Evolutionary conservation across 495 filamentous ascomycete genomes (phyloP).

Genomic region (Clavariopsis aquatica): DNA sequence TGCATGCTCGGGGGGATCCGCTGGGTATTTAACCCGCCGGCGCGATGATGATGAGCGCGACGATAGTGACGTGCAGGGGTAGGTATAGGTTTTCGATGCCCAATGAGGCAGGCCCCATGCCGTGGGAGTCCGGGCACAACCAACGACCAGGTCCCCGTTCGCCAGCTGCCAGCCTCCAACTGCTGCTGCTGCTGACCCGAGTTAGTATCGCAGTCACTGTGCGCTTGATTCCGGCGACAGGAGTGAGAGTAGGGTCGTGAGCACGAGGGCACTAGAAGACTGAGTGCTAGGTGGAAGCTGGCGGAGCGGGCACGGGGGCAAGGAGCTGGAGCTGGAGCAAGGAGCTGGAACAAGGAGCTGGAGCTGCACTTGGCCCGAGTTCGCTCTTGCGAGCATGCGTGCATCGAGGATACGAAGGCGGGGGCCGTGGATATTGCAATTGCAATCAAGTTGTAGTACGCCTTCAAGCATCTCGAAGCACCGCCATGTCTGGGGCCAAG

Average conservation of each 20-base stretch:
- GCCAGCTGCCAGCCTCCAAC: too few species aligned
- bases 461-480: background rate
- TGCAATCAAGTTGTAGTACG: background rate
- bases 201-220: too few species aligned
- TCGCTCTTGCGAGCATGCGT: too few species aligned
- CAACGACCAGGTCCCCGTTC: slow-evolving; percentile 11
- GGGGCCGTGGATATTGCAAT: background rate
- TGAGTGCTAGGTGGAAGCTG: too few species aligned
- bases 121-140: background rate
- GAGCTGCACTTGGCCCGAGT: too few species aligned
- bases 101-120: slow-evolving; percentile 18
- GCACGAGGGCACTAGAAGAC: too few species aligned
- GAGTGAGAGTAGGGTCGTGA: too few species aligned
- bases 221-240: too few species aligned
- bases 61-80: background rate
- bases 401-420: background rate
- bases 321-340: too few species aligned
- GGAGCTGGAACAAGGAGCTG: too few species aligned
- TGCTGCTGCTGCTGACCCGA: too few species aligned
- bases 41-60: slow-evolving; percentile 3
- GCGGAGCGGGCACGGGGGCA: too few species aligned
- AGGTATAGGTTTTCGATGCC: slow-evolving; percentile 13
- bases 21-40: background rate
- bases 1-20: background rate
- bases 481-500: background rate